These are phyloP conservation scores for Quercus glauca DNA, from an alignment of 306 rosid genomes.

Conservation along the genomic window DNA sequence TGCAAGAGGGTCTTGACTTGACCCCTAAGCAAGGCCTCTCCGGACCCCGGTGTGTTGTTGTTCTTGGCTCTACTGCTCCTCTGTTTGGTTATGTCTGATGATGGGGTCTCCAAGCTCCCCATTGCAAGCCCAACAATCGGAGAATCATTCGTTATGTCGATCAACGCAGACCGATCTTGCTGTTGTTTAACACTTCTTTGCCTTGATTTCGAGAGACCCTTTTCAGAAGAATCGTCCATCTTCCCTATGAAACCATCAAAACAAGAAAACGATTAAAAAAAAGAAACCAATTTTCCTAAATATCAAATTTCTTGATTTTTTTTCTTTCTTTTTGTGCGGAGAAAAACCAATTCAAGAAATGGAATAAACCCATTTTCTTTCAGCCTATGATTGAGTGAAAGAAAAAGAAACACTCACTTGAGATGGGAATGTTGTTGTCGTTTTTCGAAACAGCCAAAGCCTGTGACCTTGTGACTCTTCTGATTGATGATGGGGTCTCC, in stretches of 20 bases:
- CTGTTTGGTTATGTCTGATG: constrained; percentile 41
- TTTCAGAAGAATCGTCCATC: constrained; percentile 51
- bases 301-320: neutral
- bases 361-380: neutral
- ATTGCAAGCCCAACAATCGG: constrained; percentile 84
- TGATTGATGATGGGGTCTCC: constrained; percentile 90
- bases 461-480: constrained; percentile 78
- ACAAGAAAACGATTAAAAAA: neutral
- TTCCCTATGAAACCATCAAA: constrained; percentile 34
- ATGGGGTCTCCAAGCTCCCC: constrained; percentile 54
- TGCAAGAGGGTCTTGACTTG: constrained; percentile 91
- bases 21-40: constrained; percentile 88
- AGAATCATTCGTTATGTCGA: constrained; percentile 87
- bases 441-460: constrained; percentile 20
- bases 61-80: constrained; percentile 46
- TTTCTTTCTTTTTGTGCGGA: neutral
- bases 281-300: neutral
- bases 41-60: constrained; percentile 69
- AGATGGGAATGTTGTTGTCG: constrained; percentile 35
- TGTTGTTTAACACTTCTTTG: constrained; percentile 44
- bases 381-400: neutral
- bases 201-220: constrained; percentile 41
- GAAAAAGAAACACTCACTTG: constrained; percentile 50
- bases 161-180: constrained; percentile 59
- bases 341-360: neutral